Conservation (phyloP, 495 filamentous ascomycete species). For the Letharia columbiana region DNA sequence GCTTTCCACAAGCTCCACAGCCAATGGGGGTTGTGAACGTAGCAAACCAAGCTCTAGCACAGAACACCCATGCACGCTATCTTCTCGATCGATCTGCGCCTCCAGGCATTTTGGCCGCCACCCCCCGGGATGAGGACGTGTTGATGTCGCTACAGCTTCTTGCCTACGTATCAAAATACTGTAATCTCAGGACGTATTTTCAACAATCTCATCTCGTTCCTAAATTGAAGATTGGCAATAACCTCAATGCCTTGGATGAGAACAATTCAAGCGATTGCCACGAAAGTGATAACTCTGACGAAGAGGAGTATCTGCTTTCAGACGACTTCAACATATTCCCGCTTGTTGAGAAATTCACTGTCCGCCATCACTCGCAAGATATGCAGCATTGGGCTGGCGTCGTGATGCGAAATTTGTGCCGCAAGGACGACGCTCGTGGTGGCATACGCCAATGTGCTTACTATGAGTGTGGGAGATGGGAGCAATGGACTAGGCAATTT, state of each 20-base stretch:
- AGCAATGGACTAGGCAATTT: constrained; percentile 90
- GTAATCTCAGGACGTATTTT: constrained; percentile 90
- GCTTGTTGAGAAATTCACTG: constrained; percentile 95
- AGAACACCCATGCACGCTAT: constrained; percentile 62
- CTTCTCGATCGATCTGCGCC: constrained; percentile 61
- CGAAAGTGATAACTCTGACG: constrained; percentile 41
- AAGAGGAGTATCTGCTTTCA: constrained; percentile 81
- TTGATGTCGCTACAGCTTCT: constrained; percentile 96
- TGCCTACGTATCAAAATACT: constrained; percentile 97
- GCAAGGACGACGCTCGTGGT: constrained; percentile 88
- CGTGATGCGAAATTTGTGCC: constrained; percentile 96
- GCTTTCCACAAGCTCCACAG: constrained; percentile 69
- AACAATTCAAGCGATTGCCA: constrained; percentile 34
- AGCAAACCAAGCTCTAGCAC: constrained; percentile 56
- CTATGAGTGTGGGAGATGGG: constrained; percentile 97
- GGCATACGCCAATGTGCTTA: constrained; percentile 96
- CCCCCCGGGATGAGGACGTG: constrained; percentile 95
- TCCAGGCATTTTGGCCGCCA: constrained; percentile 65
- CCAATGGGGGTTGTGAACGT: constrained; percentile 56
- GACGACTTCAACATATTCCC: constrained; percentile 98
- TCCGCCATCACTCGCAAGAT: constrained; percentile 84
- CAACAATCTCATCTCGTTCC: constrained; percentile 91
- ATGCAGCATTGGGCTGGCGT: constrained; percentile 99
- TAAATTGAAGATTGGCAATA: constrained; percentile 77
- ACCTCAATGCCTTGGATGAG: constrained; percentile 69